A percentile compares a stretch with the other conserved stretches of the same genome.
phyloP scores from a whole-genome alignment of 257 asterid genomes.

The Lavandula angustifolia region DNA sequence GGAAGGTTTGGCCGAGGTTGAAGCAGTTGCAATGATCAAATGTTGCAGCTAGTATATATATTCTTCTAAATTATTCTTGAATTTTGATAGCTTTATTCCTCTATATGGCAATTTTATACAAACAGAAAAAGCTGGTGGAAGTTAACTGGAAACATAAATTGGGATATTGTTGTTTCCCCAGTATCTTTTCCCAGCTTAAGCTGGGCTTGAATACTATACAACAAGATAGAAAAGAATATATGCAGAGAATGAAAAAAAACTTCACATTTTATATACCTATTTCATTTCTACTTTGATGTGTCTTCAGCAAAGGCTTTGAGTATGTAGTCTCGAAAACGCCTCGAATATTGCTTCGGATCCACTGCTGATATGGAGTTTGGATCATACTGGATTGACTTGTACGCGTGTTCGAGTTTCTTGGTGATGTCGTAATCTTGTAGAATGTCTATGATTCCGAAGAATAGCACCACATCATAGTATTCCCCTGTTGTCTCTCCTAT shows the following conservation, averaged over 20 bases:
- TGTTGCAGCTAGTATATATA: neutral
- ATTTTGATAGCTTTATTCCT: slow-evolving; percentile 14
- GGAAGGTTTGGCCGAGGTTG: too few species aligned
- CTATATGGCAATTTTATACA: slow-evolving; percentile 16
- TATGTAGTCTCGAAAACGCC: slow-evolving; percentile 87
- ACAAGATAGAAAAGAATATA: slow-evolving; percentile 22
- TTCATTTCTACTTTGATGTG: slow-evolving; percentile 33
- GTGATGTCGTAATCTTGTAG: slow-evolving; percentile 96
- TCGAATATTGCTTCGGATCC: slow-evolving; percentile 82
- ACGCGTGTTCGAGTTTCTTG: slow-evolving; percentile 93
- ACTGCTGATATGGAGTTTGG: slow-evolving; percentile 95
- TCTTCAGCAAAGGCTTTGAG: slow-evolving; percentile 88
- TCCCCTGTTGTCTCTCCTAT: slow-evolving; percentile 95
- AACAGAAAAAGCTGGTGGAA: neutral
- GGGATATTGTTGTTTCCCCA: slow-evolving; percentile 6
- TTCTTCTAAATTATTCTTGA: neutral
- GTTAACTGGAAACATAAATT: neutral
- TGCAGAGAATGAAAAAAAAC: slow-evolving; percentile 32
- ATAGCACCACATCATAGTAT: slow-evolving; percentile 77
- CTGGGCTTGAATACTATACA: slow-evolving; percentile 30
- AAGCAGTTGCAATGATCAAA: too few species aligned
- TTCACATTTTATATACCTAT: slow-evolving; percentile 22
- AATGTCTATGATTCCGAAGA: slow-evolving; percentile 90
- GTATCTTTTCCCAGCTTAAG: slow-evolving; percentile 28
- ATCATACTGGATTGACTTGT: slow-evolving; percentile 88